Percentiles rank a stretch among this genome's conserved stretches.
Conservation (phyloP, 1,284 basidiomycete genomes). For the Taiwanofungus camphoratus region DNA sequence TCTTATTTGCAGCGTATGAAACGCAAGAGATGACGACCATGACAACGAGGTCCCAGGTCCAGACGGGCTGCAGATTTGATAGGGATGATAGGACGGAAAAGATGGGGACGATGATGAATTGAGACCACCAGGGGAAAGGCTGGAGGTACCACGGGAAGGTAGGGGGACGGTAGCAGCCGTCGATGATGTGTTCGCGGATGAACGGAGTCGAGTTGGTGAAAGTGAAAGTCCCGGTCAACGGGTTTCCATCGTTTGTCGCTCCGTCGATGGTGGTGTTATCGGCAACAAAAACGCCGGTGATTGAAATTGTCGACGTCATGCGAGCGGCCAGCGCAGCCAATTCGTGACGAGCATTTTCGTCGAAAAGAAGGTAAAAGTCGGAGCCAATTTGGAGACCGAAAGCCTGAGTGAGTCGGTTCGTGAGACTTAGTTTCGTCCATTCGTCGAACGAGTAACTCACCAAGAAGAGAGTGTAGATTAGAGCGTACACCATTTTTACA, state of each 20-base stretch:
- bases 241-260: slow-evolving; percentile 40
- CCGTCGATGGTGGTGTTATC: slow-evolving; percentile 59
- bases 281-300: slow-evolving; percentile 64
- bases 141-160: slow-evolving; percentile 73
- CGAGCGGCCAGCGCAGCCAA: slow-evolving; percentile 47
- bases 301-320: slow-evolving; percentile 41
- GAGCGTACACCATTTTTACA: slow-evolving; percentile 86
- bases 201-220: slow-evolving; percentile 56
- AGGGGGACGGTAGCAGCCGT: slow-evolving; percentile 66
- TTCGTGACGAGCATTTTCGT: slow-evolving; percentile 49
- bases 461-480: slow-evolving; percentile 86
- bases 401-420: slow-evolving; percentile 32
- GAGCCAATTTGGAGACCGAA: slow-evolving; percentile 88
- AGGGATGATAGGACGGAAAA: slow-evolving; percentile 74
- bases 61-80: slow-evolving; percentile 71
- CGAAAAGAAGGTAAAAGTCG: slow-evolving; percentile 78
- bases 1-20: slow-evolving; percentile 72
- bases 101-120: slow-evolving; percentile 74
- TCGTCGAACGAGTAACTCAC: slow-evolving; percentile 6
- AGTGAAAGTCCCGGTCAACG: slow-evolving; percentile 67
- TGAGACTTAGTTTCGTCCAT: neutral
- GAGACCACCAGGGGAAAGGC: slow-evolving; percentile 70
- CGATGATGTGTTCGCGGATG: slow-evolving; percentile 41
- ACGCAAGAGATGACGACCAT: slow-evolving; percentile 85
- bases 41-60: slow-evolving; percentile 65